Conservation (phyloP, 2,329 filamentous ascomycete species). For the Blastomyces parvus region DNA sequence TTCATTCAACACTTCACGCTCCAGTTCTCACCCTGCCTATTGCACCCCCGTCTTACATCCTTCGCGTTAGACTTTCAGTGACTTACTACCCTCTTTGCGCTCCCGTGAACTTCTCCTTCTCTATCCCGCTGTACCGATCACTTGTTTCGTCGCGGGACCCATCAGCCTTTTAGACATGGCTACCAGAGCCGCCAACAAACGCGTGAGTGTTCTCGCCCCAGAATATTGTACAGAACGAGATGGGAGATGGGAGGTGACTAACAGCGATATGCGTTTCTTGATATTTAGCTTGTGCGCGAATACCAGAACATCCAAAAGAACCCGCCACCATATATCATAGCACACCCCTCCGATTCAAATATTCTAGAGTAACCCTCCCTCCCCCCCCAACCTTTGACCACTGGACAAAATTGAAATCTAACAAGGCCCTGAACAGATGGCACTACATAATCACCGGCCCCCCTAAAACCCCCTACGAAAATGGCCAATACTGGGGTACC, state of each 20-base stretch:
- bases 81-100: not conserved
- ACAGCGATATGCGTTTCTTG: not conserved
- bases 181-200: conserved; percentile 62
- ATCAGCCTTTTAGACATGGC: conserved; percentile 46
- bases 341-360: conserved; percentile 81
- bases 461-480: conserved; percentile 84
- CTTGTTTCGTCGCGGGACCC: not conserved
- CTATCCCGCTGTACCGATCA: not conserved
- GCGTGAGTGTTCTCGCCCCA: conserved; percentile 41
- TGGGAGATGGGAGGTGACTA: conserved; percentile 2
- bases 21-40: not conserved
- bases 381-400: not conserved
- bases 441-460: conserved; percentile 94
- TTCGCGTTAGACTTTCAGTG: not conserved
- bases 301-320: conserved; percentile 59
- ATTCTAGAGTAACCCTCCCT: conserved; percentile 66
- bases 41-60: too few relatives aligned
- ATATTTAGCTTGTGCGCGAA: conserved; percentile 49
- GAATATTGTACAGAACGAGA: conserved; percentile 5
- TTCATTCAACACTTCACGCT: not conserved
- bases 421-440: conserved; percentile 49
- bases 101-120: not conserved
- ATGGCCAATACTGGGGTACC: conserved; percentile 97
- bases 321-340: conserved; percentile 78
- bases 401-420: conserved; percentile 7